These are phyloP conservation scores for Ustilago sp. DNA, from an alignment of 1,284 basidiomycete genomes.

Conservation along the genomic window DNA sequence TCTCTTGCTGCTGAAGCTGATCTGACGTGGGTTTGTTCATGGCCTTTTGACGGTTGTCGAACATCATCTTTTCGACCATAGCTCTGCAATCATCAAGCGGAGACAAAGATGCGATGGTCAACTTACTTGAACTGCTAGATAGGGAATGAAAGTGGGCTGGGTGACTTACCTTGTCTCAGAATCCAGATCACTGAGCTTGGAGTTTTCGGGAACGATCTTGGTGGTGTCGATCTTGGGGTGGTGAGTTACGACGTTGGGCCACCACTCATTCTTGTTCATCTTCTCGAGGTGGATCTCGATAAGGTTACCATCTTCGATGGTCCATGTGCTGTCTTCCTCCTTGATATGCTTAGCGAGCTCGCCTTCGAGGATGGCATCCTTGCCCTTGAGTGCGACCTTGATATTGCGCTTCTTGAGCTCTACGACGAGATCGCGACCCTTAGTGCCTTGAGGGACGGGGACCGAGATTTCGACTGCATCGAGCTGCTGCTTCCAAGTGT, in stretches of 20 bases:
- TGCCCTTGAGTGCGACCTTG: constrained; percentile 84
- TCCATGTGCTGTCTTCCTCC: constrained; percentile 97
- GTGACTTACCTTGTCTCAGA: constrained; percentile 81
- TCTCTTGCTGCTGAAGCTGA: constrained; percentile 60
- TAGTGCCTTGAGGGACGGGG: constrained; percentile 86
- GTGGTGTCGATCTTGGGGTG: constrained; percentile 97
- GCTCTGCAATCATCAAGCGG: constrained; percentile 74
- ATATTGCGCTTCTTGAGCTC: constrained; percentile 84
- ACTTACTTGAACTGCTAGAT: background rate
- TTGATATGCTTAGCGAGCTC: constrained; percentile 93
- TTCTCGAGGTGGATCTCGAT: constrained; percentile 88
- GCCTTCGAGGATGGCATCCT: constrained; percentile 81
- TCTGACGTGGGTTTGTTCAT: constrained; percentile 81
- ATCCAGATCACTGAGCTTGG: constrained; percentile 94
- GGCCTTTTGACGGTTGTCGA: constrained; percentile 98
- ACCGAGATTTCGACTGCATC: constrained; percentile 85
- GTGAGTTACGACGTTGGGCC: constrained; percentile 94
- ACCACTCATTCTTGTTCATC: constrained; percentile 88
- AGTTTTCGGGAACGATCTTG: constrained; percentile 95
- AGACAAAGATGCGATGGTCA: background rate
- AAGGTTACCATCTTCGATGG: constrained; percentile 82
- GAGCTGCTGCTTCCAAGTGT: constrained; percentile 90
- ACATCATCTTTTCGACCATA: constrained; percentile 99
- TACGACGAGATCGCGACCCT: constrained; percentile 81
- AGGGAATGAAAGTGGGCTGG: background rate